phyloP scores from a whole-genome alignment of 2,329 filamentous ascomycete genomes.

The Botryotinia globosa region DNA sequence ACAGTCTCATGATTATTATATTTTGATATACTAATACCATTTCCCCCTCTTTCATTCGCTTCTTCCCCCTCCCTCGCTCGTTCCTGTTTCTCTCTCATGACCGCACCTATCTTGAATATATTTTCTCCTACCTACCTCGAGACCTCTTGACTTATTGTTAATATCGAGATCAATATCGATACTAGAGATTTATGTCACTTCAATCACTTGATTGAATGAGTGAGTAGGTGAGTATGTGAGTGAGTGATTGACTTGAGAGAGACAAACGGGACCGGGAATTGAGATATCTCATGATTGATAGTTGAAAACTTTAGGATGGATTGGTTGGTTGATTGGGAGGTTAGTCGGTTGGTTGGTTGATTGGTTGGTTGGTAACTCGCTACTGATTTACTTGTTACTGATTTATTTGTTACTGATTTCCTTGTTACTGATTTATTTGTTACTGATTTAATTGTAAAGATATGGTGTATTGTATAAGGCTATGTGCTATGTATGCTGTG shows the following conservation, averaged over 20 bases:
- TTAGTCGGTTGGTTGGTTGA: too few relatives aligned
- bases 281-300: not conserved
- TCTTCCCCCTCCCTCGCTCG: not conserved
- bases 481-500: too few relatives aligned
- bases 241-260: not conserved
- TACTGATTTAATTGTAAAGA: too few relatives aligned
- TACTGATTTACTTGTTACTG: too few relatives aligned
- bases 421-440: too few relatives aligned
- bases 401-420: too few relatives aligned
- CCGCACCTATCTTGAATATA: not conserved
- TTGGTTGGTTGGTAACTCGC: too few relatives aligned
- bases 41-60: not conserved
- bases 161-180: not conserved
- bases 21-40: not conserved
- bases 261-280: not conserved
- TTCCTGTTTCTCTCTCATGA: not conserved
- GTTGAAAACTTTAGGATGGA: not conserved
- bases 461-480: too few relatives aligned
- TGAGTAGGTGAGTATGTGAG: not conserved
- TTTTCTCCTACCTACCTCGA: not conserved
- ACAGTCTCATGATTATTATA: not conserved
- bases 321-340: too few relatives aligned
- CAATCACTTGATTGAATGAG: not conserved
- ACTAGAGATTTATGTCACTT: not conserved
- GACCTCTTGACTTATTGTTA: not conserved